Percentiles rank a stretch among this genome's conserved stretches.
Evolutionary conservation across 1,284 basidiomycete species (phyloP).

Genomic region (Cutaneotrichosporon spelunceum): DNA sequence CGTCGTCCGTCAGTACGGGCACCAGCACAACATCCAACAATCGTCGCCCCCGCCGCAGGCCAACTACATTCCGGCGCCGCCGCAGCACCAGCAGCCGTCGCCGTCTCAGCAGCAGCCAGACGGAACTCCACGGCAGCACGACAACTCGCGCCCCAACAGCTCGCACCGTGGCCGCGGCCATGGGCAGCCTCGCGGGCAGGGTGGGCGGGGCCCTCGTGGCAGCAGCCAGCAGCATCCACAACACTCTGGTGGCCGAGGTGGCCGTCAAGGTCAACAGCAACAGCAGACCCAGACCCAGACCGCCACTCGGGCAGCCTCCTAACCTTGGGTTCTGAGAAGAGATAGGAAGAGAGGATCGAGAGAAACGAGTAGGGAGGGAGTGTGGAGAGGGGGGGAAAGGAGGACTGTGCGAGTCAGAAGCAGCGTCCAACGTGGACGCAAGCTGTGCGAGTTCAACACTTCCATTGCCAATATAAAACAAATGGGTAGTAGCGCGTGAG

Average conservation of each 20-base stretch:
- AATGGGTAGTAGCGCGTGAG: conserved; percentile 15
- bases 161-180: conserved; percentile 20
- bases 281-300: conserved; percentile 8
- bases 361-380: background rate
- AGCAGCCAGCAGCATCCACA: background rate
- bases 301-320: conserved; percentile 15
- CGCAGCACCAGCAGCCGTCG: conserved; percentile 1
- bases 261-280: conserved; percentile 8
- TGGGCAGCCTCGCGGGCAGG: conserved; percentile 1
- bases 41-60: background rate
- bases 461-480: conserved; percentile 10
- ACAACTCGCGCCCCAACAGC: conserved; percentile 19
- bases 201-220: conserved; percentile 6
- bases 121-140: conserved; percentile 10
- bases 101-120: conserved; percentile 8
- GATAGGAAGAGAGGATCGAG: background rate
- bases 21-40: conserved; percentile 8
- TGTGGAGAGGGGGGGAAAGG: background rate
- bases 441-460: conserved; percentile 26
- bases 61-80: conserved; percentile 6
- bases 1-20: background rate
- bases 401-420: conserved; percentile 7
- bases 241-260: conserved; percentile 7
- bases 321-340: background rate
- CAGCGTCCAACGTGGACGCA: conserved; percentile 3